Evolutionary conservation across 2,329 filamentous ascomycete species (phyloP).

Genomic region (Daldinia sp.): DNA sequence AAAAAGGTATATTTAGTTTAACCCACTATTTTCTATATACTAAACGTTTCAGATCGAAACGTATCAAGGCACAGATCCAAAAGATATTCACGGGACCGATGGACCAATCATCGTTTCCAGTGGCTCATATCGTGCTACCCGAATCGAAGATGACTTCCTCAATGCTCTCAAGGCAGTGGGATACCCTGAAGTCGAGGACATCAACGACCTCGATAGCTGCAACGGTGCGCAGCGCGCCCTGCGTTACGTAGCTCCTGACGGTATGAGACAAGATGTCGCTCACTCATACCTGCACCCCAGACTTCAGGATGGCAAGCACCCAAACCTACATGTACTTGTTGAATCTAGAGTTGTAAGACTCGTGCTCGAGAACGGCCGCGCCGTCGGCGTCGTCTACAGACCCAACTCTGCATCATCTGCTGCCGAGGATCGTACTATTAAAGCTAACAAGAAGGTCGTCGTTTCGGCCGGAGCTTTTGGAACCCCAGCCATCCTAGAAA

Average conservation of each 20-base stretch:
- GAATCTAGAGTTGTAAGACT: constrained; percentile 56
- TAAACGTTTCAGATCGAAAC: constrained; percentile 52
- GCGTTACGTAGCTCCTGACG: constrained; percentile 47
- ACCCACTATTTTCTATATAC: background rate
- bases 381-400: constrained; percentile 27
- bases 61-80: constrained; percentile 57
- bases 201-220: constrained; percentile 57
- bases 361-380: constrained; percentile 28
- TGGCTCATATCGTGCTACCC: constrained; percentile 54
- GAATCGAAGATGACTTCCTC: constrained; percentile 59
- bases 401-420: constrained; percentile 21
- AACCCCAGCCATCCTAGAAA: constrained; percentile 58
- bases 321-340: constrained; percentile 61
- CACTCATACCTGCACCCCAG: constrained; percentile 61
- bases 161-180: constrained; percentile 57
- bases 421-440: constrained; percentile 39
- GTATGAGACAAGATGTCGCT: constrained; percentile 60
- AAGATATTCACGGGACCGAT: constrained; percentile 58
- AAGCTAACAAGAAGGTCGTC: constrained; percentile 58
- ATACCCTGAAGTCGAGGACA: constrained; percentile 60
- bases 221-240: constrained; percentile 40
- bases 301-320: constrained; percentile 53
- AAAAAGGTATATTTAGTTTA: constrained; percentile 48
- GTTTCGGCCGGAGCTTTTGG: constrained; percentile 51
- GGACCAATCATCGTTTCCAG: constrained; percentile 65